phyloP scores from a whole-genome alignment of 495 filamentous ascomycete species.

The Trichoderma virens region DNA sequence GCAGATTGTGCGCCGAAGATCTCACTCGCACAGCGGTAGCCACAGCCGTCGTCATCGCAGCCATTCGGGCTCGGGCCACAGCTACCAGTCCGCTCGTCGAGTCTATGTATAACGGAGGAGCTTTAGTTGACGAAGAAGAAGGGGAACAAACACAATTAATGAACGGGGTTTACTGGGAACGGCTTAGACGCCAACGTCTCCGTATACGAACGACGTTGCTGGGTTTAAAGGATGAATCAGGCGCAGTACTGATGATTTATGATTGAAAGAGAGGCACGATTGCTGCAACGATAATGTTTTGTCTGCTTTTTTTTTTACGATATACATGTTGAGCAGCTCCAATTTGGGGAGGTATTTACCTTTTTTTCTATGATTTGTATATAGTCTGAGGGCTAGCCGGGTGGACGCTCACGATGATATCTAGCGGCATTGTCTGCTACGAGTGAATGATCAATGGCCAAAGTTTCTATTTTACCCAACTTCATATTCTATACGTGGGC shows the following conservation, averaged over 20 bases:
- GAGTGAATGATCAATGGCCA: background rate
- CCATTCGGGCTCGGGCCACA: conserved; percentile 10
- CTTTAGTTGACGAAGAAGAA: background rate
- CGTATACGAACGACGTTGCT: background rate
- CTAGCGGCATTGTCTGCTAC: background rate
- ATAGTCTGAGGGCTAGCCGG: background rate
- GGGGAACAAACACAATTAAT: background rate
- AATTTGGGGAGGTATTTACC: background rate
- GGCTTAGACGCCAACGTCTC: background rate
- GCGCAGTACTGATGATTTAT: background rate
- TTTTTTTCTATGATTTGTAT: background rate
- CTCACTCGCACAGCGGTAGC: conserved; percentile 17
- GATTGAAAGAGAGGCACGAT: background rate
- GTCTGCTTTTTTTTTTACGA: background rate
- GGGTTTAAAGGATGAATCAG: background rate
- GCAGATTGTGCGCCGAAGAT: conserved; percentile 22
- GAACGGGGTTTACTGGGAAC: background rate
- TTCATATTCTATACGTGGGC: background rate
- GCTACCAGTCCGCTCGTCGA: conserved; percentile 22
- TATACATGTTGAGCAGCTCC: background rate
- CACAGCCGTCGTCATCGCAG: conserved; percentile 24
- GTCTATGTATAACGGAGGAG: conserved; percentile 21
- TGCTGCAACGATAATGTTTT: background rate
- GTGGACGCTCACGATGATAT: background rate
- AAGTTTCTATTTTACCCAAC: background rate